A percentile compares a stretch with the other conserved stretches of the same genome.
These are phyloP conservation scores for Prunus davidiana DNA, from an alignment of 306 rosid genomes.

Conservation along the genomic window DNA sequence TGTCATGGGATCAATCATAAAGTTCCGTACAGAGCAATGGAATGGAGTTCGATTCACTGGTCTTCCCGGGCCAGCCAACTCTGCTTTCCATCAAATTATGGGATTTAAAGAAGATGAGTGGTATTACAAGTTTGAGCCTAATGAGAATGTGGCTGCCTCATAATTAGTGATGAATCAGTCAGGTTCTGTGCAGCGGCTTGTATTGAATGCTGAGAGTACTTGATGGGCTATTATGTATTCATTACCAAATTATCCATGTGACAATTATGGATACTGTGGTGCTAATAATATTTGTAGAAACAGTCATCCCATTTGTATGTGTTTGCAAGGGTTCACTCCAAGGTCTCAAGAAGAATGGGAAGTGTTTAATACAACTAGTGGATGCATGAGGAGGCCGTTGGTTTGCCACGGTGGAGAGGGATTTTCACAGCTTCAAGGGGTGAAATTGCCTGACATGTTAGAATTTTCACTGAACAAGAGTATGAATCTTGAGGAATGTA, in stretches of 20 bases:
- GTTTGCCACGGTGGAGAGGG: constrained; percentile 23
- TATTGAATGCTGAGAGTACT: background rate
- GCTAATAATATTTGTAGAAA: constrained; percentile 14
- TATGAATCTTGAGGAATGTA: constrained; percentile 26
- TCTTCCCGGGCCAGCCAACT: background rate
- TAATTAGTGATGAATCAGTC: background rate
- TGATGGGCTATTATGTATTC: constrained; percentile 1
- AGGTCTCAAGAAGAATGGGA: constrained; percentile 20
- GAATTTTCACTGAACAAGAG: constrained; percentile 19
- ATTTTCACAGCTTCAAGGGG: constrained; percentile 11
- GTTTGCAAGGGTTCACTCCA: constrained; percentile 35
- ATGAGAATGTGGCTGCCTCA: background rate
- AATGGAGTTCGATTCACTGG: constrained; percentile 21
- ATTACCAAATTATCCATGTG: background rate
- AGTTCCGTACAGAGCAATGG: constrained; percentile 13
- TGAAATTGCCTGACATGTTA: constrained; percentile 39
- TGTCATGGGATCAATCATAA: background rate
- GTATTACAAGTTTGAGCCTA: background rate
- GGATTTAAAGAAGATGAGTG: background rate
- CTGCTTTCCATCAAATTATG: background rate
- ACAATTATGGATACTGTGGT: constrained; percentile 14
- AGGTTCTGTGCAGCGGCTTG: background rate
- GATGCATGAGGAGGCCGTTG: constrained; percentile 31
- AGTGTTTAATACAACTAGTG: constrained; percentile 23
- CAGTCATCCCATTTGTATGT: constrained; percentile 20